phyloP scores from a whole-genome alignment of 805 yeast species.

The Ogataea neopini region DNA sequence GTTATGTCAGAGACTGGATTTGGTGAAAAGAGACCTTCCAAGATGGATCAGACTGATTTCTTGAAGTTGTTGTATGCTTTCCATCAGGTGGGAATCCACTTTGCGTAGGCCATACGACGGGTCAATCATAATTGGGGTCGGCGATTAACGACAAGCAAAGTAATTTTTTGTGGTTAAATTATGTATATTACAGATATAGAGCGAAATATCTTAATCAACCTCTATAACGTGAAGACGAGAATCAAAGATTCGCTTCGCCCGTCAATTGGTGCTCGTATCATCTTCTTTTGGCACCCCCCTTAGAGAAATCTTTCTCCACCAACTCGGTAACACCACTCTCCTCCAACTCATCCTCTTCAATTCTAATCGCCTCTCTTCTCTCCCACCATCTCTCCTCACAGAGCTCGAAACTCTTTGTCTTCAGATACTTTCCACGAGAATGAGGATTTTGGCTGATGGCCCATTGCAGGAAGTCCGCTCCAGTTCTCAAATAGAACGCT shows the following conservation, averaged over 20 bases:
- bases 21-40: slow-evolving; percentile 86
- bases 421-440: slow-evolving; percentile 85
- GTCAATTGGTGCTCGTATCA: slow-evolving; percentile 27
- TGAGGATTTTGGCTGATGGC: slow-evolving; percentile 83
- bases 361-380: slow-evolving; percentile 88
- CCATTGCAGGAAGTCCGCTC: slow-evolving; percentile 89
- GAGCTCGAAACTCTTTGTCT: slow-evolving; percentile 84
- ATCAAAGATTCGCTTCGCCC: neutral
- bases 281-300: slow-evolving; percentile 51
- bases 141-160: neutral
- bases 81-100: slow-evolving; percentile 96
- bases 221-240: neutral
- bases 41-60: slow-evolving; percentile 94
- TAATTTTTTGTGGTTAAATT: slow-evolving; percentile 5
- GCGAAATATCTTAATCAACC: neutral
- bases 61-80: slow-evolving; percentile 83
- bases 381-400: slow-evolving; percentile 99
- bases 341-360: slow-evolving; percentile 85
- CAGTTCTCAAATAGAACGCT: slow-evolving; percentile 82
- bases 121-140: too few species aligned
- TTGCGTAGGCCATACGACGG: slow-evolving; percentile 65
- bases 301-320: slow-evolving; percentile 62
- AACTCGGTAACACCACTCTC: slow-evolving; percentile 93
- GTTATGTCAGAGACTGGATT: slow-evolving; percentile 81
- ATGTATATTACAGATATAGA: slow-evolving; percentile 2